Base-by-base conservation (phyloP, 139 green algal genomes). In the Picochlorum costavermella region DNA sequence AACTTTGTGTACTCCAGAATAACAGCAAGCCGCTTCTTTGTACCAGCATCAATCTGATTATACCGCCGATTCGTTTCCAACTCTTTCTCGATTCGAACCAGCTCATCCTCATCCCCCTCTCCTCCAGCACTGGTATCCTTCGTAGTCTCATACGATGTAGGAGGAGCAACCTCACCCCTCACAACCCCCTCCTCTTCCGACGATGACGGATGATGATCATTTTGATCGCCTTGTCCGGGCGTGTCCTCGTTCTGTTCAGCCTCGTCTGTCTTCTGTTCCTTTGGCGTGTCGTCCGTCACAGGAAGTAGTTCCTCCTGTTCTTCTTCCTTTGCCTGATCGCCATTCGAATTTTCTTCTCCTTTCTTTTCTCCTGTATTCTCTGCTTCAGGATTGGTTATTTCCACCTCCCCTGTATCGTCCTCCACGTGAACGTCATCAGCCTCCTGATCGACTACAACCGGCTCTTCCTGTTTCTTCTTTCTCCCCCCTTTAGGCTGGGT, bases 1-100 rank as follows among this genome's bases (percentile, higher is more conserved):
- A 45, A 53, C 58, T 73, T 57, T 14, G 46, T 10, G n/a, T 20
- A 55, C 33, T 40, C 33, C 6, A 40, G 33, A 40, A 40, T 40
- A 9, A 40, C 33, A 0, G 57, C 40, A 23, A 37, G 55, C 55
- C 16, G 17, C 55, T 40, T 40, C 33, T 10, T 40, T 2, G 33
- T 40, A 40, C 33, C 33, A 0, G 33, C 2, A 40, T 40, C 33
- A 40, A 40, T 40, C 12, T 40, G 33, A 40, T 9, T 40, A 11
- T 40, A 40, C 11, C 33, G 33, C 11, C 5, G 33, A 13, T 40
- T 40, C 33, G 33, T 40, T 40, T 40, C 6, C 33, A 40, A 40
- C 11, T 40, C 33, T 40, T 40, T 40, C 11, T 40, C 33, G 11
- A 40, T 40, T 8, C 33, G 33, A 40, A 40, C 11, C 6, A 40